Evolutionary conservation across 495 filamentous ascomycete genomes (phyloP).

Genomic region (Hyaloscypha bicolor): DNA sequence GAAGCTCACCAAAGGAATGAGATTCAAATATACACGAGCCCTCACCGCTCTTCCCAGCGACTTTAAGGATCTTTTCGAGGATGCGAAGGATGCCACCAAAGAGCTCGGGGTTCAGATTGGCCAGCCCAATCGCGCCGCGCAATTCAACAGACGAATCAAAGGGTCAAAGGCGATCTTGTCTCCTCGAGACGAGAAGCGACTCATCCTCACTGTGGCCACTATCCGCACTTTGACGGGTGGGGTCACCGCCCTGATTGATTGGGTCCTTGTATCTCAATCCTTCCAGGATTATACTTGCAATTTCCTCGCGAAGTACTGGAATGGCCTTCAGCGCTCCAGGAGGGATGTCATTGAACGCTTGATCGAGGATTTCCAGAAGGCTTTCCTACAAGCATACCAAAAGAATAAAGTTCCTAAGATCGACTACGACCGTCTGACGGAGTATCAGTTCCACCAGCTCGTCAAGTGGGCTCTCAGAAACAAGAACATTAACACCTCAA

Average conservation of each 20-base stretch:
- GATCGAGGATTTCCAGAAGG: slow-evolving; percentile 73
- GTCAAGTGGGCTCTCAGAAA: slow-evolving; percentile 65
- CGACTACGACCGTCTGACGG: slow-evolving; percentile 68
- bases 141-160: background rate
- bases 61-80: slow-evolving; percentile 25
- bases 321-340: slow-evolving; percentile 56
- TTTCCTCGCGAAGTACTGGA: slow-evolving; percentile 64
- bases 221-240: slow-evolving; percentile 76
- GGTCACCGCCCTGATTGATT: slow-evolving; percentile 67
- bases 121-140: slow-evolving; percentile 7
- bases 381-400: slow-evolving; percentile 76
- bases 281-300: slow-evolving; percentile 63
- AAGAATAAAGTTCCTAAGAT: slow-evolving; percentile 66
- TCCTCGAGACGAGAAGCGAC: slow-evolving; percentile 36
- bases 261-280: slow-evolving; percentile 66
- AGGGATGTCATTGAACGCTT: slow-evolving; percentile 66
- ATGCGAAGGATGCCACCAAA: background rate
- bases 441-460: slow-evolving; percentile 76
- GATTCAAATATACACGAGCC: slow-evolving; percentile 15
- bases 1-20: background rate
- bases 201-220: slow-evolving; percentile 72
- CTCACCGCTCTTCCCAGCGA: slow-evolving; percentile 21
- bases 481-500: slow-evolving; percentile 34
- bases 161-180: slow-evolving; percentile 32
- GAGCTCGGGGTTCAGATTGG: slow-evolving; percentile 21